Base-by-base conservation (phyloP, 768 basidiomycete species). In the Boletus insuetus region DNA sequence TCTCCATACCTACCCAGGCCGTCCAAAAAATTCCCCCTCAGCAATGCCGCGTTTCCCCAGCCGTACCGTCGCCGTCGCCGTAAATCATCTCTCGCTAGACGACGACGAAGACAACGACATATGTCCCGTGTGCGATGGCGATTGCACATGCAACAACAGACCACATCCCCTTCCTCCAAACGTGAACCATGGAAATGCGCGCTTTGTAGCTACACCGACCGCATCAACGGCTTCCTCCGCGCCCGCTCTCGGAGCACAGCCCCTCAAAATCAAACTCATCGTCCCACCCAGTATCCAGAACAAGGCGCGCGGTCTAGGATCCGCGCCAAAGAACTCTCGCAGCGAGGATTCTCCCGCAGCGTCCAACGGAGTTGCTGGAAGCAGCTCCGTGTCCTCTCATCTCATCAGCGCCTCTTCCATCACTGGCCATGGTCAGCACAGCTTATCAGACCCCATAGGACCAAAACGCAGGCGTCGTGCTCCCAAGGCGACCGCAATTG, bases 91-190 rank as follows among this genome's bases (percentile, higher is more conserved):
- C 61, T 61, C 66, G 49, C 65, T 49, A 56, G 77, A 80, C 73
- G 83, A 84, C 75, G 86, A 88, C 73, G 90, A 91, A 68, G 87
- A 89, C 79, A 82, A 83, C 82, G 86, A 91, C 70, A 90, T 92
- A 53, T 93, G 90, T 72, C 90, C 89, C 9, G 89, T 92, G 60
- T 93, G 90, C 88, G 91, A 92, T 78, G 86, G 87, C 67, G 85
- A 89, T 67, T 93, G 90, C 77, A 91, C 87, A 31, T 92, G 90
- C 79, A 56, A 71, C 70, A 83, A 79, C 77, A 76, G 72, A 62
- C 67, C 74, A 51, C 67, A 62, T 56, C 56, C 66, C 42, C 65
- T 69, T 51, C 71, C 66, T 56, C 74, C 68, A 60, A 64, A 58
- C 52, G 59, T 54, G 43, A 44, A 46, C 56, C 54, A 61, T 56